Base-by-base conservation (phyloP, 257 asterid species). In the Henckelia pumila region DNA sequence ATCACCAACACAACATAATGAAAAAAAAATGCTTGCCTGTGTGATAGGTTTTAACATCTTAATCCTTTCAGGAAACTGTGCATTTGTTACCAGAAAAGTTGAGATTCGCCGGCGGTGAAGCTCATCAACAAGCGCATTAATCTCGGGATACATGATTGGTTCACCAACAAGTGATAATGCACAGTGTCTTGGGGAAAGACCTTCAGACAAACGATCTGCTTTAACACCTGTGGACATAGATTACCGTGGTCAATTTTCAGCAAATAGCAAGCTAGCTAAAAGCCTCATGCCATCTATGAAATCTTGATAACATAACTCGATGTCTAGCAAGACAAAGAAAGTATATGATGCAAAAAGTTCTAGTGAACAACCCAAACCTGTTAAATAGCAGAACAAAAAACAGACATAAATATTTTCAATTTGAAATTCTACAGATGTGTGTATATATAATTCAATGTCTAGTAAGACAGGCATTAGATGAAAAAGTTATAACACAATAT, bases 111-210 rank as follows among this genome's bases (percentile, higher is more conserved):
- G 86, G 69, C 76, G 72, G 61, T 91, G 99, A 71, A 94, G 85
- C 85, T 94, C 99, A 56, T 88, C 95, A 37, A 94, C 70, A 23
- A 94, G 95, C 64, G 92, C 24, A 64, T 94, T 94, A 60, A 94
- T 94, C 83, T 91, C 99, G 3, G 97, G 99, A 73, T 94, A 91
- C 99, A 94, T 94, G 75, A 94, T 94, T 66, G 99, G 97, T 75
- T 94, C 99, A 66, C 99, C 97, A 64, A 94, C 96, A 77, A 94
- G 96, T 52, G 99, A 94, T 83, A 91, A 78, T 63, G 99, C 99
- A 77, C 99, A 91, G 70, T 94, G 99, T 77, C 96, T 83, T 40
- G 99, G 99, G 58, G 88, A 80, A 75, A 94, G 95, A 69, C 99
- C 99, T 82, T 94, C 99, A 5, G 86, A 23, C 61, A 94, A 80